A percentile compares a stretch with the other conserved stretches of the same genome.
These are phyloP conservation scores for Xylariaceae sp. DNA, from an alignment of 2,329 filamentous ascomycete species.

Conservation along the genomic window DNA sequence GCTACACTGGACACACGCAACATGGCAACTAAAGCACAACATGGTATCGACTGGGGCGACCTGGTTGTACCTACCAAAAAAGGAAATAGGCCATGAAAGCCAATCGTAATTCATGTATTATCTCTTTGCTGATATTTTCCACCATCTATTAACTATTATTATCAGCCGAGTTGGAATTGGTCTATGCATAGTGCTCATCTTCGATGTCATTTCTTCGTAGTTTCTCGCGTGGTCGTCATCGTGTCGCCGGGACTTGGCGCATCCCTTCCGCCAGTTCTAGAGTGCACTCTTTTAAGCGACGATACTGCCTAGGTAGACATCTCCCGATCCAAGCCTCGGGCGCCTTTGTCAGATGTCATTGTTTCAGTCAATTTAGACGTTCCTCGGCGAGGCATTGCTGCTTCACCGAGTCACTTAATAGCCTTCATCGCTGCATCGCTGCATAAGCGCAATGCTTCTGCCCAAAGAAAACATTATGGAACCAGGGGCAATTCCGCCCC, in stretches of 20 bases:
- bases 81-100: too few relatives aligned
- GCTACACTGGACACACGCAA: too few relatives aligned
- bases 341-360: slow-evolving; percentile 3
- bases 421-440: slow-evolving; percentile 6
- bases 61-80: too few relatives aligned
- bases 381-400: not conserved
- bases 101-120: not conserved
- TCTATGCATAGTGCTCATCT: slow-evolving; percentile 8
- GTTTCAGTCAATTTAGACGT: not conserved
- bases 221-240: slow-evolving; percentile 14
- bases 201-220: slow-evolving; percentile 1
- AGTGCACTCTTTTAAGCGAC: too few relatives aligned
- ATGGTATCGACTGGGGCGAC: too few relatives aligned
- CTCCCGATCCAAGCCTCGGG: not conserved
- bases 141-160: slow-evolving; percentile 12
- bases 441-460: not conserved
- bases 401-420: not conserved
- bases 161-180: slow-evolving; percentile 17
- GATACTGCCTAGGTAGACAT: too few relatives aligned
- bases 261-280: slow-evolving; percentile 13
- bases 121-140: not conserved
- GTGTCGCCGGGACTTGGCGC: slow-evolving; percentile 23
- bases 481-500: not conserved
- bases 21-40: too few relatives aligned
- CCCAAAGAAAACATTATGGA: not conserved